These are phyloP conservation scores for Pleurotus tuber-regium DNA, from an alignment of 768 basidiomycete species.

Conservation along the genomic window DNA sequence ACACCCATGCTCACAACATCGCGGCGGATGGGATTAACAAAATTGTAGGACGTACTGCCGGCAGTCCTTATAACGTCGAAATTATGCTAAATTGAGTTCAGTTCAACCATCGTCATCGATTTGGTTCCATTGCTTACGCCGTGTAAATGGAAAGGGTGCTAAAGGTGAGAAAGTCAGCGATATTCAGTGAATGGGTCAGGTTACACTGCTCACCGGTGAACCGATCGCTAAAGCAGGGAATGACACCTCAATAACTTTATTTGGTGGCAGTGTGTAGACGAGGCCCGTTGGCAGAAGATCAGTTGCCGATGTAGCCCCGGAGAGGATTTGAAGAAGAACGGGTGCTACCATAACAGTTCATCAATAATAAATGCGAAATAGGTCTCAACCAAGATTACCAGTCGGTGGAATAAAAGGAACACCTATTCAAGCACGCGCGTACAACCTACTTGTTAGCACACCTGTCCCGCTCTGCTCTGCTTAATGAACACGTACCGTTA, in stretches of 20 bases:
- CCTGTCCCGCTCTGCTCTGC: no score
- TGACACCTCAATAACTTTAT: slow-evolving; percentile 45
- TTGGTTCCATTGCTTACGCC: slow-evolving; percentile 25
- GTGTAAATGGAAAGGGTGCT: slow-evolving; percentile 45
- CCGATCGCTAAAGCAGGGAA: slow-evolving; percentile 36
- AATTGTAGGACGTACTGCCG: slow-evolving; percentile 35
- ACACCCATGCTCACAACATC: slow-evolving; percentile 33
- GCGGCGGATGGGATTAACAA: slow-evolving; percentile 35
- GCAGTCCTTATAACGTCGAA: slow-evolving; percentile 41
- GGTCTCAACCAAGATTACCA: slow-evolving; percentile 23
- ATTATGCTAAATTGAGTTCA: slow-evolving; percentile 22
- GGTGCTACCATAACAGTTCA: slow-evolving; percentile 23
- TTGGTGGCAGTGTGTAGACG: slow-evolving; percentile 37
- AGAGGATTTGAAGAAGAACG: slow-evolving; percentile 14
- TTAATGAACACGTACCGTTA: neutral
- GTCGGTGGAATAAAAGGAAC: slow-evolving; percentile 25
- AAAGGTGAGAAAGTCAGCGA: neutral
- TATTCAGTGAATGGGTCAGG: neutral
- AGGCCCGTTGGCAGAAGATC: slow-evolving; percentile 35
- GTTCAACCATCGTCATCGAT: neutral
- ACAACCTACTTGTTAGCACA: no score
- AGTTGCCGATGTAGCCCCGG: slow-evolving; percentile 22
- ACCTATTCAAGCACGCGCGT: slow-evolving; percentile 21
- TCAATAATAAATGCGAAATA: slow-evolving; percentile 29
- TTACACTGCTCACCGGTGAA: slow-evolving; percentile 28